Conservation (phyloP, 495 filamentous ascomycete species). For the Extremus antarcticus region DNA sequence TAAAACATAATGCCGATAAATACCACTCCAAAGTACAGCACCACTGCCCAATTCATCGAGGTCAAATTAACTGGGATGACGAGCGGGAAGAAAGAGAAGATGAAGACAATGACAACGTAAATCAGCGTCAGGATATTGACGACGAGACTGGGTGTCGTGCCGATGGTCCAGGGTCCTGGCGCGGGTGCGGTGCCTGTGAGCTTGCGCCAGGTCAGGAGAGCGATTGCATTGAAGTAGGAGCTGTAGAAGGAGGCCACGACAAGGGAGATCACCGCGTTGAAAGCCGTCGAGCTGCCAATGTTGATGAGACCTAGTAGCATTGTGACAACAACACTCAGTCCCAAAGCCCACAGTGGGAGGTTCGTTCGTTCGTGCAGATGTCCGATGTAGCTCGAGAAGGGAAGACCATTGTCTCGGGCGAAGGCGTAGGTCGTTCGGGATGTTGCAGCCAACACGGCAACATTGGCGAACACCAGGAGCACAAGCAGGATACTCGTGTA, state of each 20-base stretch:
- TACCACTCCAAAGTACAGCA: conserved; percentile 31
- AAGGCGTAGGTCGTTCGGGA: conserved; percentile 8
- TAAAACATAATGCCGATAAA: conserved; percentile 52
- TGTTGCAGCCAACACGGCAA: conserved; percentile 6
- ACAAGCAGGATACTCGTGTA: conserved; percentile 12
- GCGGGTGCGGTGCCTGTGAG: conserved; percentile 50
- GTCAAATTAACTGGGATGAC: conserved; percentile 48
- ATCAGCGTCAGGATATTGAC: conserved; percentile 39
- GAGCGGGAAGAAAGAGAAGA: conserved; percentile 66
- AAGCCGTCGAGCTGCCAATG: conserved; percentile 54
- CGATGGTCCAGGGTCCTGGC: background rate
- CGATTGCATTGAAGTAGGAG: conserved; percentile 61
- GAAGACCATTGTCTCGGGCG: no score
- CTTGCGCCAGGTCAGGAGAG: conserved; percentile 50
- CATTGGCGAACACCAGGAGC: background rate
- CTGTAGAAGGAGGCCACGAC: conserved; percentile 57
- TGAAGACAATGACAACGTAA: conserved; percentile 54
- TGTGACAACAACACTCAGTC: conserved; percentile 49
- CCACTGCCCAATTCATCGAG: conserved; percentile 45
- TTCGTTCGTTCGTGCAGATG: conserved; percentile 48
- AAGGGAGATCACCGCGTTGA: conserved; percentile 57
- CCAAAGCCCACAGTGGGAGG: conserved; percentile 57
- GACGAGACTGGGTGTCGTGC: background rate
- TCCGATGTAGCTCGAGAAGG: conserved; percentile 51
- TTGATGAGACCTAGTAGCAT: conserved; percentile 63